Evolutionary conservation across 768 basidiomycete genomes (phyloP).

Genomic region (Termitomyces sp.): DNA sequence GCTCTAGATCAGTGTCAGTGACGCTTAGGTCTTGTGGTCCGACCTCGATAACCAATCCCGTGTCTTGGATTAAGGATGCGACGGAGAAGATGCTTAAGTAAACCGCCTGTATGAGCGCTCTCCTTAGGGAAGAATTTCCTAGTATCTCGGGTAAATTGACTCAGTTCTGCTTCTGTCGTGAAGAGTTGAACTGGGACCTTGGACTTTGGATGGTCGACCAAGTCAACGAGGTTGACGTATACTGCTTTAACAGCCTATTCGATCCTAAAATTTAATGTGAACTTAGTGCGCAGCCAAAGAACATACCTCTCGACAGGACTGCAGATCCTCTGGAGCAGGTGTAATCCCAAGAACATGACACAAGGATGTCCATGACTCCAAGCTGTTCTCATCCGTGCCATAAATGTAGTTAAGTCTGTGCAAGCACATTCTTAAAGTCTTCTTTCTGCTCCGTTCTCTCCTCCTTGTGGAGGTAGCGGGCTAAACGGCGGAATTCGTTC

Average conservation of each 20-base stretch:
- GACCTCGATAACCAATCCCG: not conserved
- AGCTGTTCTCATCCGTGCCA: constrained; percentile 24
- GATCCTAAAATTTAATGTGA: not conserved
- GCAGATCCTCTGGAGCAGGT: constrained; percentile 20
- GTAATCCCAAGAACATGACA: constrained; percentile 20
- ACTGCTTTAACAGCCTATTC: constrained; percentile 21
- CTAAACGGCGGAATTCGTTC: constrained; percentile 22
- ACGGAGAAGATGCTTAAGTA: constrained; percentile 26
- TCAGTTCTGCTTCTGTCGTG: constrained; percentile 20
- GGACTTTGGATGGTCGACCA: constrained; percentile 20
- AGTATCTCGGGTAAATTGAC: constrained; percentile 20
- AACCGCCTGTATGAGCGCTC: constrained; percentile 23
- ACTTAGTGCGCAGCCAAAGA: not conserved
- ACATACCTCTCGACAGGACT: constrained; percentile 21
- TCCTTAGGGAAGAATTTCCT: constrained; percentile 27
- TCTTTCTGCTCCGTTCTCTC: constrained; percentile 11
- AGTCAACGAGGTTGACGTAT: constrained; percentile 36
- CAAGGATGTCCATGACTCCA: constrained; percentile 24
- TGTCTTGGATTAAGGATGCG: constrained; percentile 17
- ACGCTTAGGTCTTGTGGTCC: not conserved
- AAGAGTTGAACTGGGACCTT: constrained; percentile 15
- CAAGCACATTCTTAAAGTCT: constrained; percentile 23
- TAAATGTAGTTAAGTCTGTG: constrained; percentile 26
- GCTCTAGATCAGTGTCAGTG: not conserved
- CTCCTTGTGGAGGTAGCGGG: constrained; percentile 1